phyloP scores from a whole-genome alignment of 2,329 filamentous ascomycete species.

The Teratosphaeria gauchensis region DNA sequence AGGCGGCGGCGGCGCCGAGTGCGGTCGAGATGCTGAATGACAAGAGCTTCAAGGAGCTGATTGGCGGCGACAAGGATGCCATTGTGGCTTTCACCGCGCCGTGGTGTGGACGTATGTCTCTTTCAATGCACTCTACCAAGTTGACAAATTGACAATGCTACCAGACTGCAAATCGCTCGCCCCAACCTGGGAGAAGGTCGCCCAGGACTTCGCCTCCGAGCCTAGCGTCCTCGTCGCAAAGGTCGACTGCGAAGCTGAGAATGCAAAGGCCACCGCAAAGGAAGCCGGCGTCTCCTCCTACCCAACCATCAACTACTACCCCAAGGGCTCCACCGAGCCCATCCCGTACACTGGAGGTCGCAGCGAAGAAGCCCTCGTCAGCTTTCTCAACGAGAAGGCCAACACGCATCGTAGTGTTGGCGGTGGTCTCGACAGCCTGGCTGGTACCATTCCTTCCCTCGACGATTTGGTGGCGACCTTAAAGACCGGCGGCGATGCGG shows the following conservation, averaged over 20 bases:
- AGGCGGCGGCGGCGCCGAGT: slow-evolving; percentile 61
- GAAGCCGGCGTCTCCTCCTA: slow-evolving; percentile 74
- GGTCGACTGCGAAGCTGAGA: slow-evolving; percentile 83
- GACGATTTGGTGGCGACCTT: slow-evolving; percentile 70
- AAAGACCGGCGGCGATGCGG: slow-evolving; percentile 50
- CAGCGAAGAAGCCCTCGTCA: slow-evolving; percentile 63
- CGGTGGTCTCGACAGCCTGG: slow-evolving; percentile 66
- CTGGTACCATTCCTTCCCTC: slow-evolving; percentile 72
- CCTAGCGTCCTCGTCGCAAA: slow-evolving; percentile 78
- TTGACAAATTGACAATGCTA: slow-evolving; percentile 2
- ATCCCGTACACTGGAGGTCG: slow-evolving; percentile 68
- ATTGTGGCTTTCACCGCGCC: slow-evolving; percentile 95
- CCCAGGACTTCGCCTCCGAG: slow-evolving; percentile 70
- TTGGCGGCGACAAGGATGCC: slow-evolving; percentile 81
- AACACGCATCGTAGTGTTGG: slow-evolving; percentile 77
- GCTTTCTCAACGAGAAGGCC: slow-evolving; percentile 79
- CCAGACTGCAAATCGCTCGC: slow-evolving; percentile 94
- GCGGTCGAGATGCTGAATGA: slow-evolving; percentile 74
- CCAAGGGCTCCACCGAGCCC: slow-evolving; percentile 65
- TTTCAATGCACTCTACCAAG: not conserved
- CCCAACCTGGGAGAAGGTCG: slow-evolving; percentile 80
- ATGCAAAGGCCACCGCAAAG: slow-evolving; percentile 67
- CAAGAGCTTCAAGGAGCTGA: slow-evolving; percentile 60
- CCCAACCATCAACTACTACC: slow-evolving; percentile 97
- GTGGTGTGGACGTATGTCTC: slow-evolving; percentile 89